Evolutionary conservation across 2,329 filamentous ascomycete genomes (phyloP).

Genomic region (Emergomyces orientalis): DNA sequence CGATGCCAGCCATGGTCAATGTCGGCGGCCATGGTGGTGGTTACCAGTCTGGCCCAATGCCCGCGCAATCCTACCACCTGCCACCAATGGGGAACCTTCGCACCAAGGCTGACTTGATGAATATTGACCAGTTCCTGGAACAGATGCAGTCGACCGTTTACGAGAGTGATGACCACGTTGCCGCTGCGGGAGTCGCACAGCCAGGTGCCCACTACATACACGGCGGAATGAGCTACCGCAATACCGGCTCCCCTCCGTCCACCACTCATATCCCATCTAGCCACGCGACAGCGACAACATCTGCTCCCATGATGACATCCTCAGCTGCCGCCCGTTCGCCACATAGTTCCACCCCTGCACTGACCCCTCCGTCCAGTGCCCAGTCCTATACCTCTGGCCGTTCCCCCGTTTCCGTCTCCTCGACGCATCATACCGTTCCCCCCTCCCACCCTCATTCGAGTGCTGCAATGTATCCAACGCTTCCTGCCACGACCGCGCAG

Average conservation of each 20-base stretch:
- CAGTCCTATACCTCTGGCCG: slow-evolving; percentile 55
- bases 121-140: slow-evolving; percentile 90
- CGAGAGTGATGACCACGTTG: slow-evolving; percentile 76
- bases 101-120: slow-evolving; percentile 86
- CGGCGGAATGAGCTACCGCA: slow-evolving; percentile 43
- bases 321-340: slow-evolving; percentile 37
- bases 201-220: slow-evolving; percentile 59
- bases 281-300: slow-evolving; percentile 33
- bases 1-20: slow-evolving; percentile 45
- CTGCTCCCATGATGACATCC: slow-evolving; percentile 33
- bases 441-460: slow-evolving; percentile 39
- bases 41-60: slow-evolving; percentile 50
- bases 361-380: slow-evolving; percentile 54
- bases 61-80: slow-evolving; percentile 72
- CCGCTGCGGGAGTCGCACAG: slow-evolving; percentile 66
- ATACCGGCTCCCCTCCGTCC: slow-evolving; percentile 47
- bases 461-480: slow-evolving; percentile 52
- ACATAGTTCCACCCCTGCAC: slow-evolving; percentile 48
- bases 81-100: slow-evolving; percentile 79
- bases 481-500: slow-evolving; percentile 51
- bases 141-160: slow-evolving; percentile 96
- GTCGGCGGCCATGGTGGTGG: slow-evolving; percentile 45
- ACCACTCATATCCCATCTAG: slow-evolving; percentile 32
- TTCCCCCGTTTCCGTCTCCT: slow-evolving; percentile 48
- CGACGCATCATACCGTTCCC: slow-evolving; percentile 40